These are phyloP conservation scores for Tylopilus cervinicoccineus DNA, from an alignment of 768 basidiomycete species.

Conservation along the genomic window DNA sequence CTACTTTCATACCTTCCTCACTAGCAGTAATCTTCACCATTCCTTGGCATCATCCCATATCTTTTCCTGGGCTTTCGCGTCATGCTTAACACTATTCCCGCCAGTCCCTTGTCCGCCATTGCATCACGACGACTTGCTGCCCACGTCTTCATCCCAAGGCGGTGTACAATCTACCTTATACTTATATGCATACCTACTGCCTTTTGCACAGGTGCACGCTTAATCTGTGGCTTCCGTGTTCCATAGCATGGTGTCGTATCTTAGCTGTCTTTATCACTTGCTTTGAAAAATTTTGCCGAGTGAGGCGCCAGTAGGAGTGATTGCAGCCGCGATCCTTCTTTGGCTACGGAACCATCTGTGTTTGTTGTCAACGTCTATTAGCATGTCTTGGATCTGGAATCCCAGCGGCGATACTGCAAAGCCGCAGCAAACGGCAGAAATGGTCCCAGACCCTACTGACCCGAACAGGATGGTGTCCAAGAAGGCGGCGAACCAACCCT, in stretches of 20 bases:
- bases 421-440: slow-evolving; percentile 40
- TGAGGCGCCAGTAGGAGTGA: not conserved
- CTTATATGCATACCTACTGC: slow-evolving; percentile 33
- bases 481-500: slow-evolving; percentile 83
- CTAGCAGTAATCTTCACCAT: slow-evolving; percentile 28
- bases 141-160: slow-evolving; percentile 19
- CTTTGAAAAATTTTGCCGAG: not conserved
- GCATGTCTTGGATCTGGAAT: slow-evolving; percentile 69
- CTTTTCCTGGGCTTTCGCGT: slow-evolving; percentile 19
- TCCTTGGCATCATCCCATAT: slow-evolving; percentile 29
- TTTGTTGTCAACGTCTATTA: not conserved
- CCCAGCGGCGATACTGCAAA: slow-evolving; percentile 35
- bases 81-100: slow-evolving; percentile 26
- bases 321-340: not conserved
- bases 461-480: slow-evolving; percentile 69
- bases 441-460: slow-evolving; percentile 60
- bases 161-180: slow-evolving; percentile 36
- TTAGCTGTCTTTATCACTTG: not conserved
- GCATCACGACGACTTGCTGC: slow-evolving; percentile 25
- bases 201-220: slow-evolving; percentile 27
- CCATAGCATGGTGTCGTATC: slow-evolving; percentile 18
- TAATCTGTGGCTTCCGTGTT: slow-evolving; percentile 25
- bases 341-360: not conserved
- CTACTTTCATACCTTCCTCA: slow-evolving; percentile 27
- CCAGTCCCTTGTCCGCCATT: slow-evolving; percentile 18